A percentile compares a stretch with the other conserved stretches of the same genome.
These are phyloP conservation scores for Penicillium cosmopolitanum DNA, from an alignment of 495 filamentous ascomycete genomes.

Conservation along the genomic window DNA sequence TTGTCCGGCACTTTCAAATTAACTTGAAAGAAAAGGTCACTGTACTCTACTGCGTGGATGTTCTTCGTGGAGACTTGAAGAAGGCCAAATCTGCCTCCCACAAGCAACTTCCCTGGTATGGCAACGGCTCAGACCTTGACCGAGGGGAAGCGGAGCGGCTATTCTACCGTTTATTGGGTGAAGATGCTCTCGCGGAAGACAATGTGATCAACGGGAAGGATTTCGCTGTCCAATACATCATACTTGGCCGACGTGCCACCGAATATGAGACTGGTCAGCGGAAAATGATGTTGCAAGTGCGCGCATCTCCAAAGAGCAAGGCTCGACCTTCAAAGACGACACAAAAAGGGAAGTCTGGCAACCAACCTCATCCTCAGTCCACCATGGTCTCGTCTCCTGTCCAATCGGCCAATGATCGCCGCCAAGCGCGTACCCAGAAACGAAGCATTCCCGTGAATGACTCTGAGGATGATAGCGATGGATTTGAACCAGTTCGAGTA, in stretches of 20 bases:
- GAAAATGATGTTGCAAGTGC: conserved; percentile 62
- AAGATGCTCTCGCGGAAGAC: conserved; percentile 62
- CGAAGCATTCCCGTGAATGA: conserved; percentile 38
- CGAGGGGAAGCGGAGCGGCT: conserved; percentile 65
- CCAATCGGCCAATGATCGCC: conserved; percentile 55
- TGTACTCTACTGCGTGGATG: conserved; percentile 58
- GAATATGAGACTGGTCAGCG: conserved; percentile 56
- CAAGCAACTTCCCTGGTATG: conserved; percentile 54
- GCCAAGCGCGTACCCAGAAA: conserved; percentile 36
- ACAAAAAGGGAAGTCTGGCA: conserved; percentile 23
- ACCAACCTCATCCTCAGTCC: conserved; percentile 57
- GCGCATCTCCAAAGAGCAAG: conserved; percentile 55
- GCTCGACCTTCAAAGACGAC: conserved; percentile 26
- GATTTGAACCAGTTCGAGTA: conserved; percentile 63
- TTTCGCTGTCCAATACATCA: conserved; percentile 65
- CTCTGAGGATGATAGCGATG: conserved; percentile 58
- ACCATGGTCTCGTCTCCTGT: conserved; percentile 88
- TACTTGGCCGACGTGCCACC: conserved; percentile 55
- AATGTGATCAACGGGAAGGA: conserved; percentile 60
- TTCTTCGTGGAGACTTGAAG: conserved; percentile 62
- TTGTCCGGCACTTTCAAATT: conserved; percentile 63
- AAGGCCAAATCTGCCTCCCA: conserved; percentile 51
- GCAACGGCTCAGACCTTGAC: conserved; percentile 58
- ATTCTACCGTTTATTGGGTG: conserved; percentile 63
- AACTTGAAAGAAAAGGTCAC: conserved; percentile 49